These are phyloP conservation scores for Penicillium angulare DNA, from an alignment of 495 filamentous ascomycete genomes.

Conservation along the genomic window DNA sequence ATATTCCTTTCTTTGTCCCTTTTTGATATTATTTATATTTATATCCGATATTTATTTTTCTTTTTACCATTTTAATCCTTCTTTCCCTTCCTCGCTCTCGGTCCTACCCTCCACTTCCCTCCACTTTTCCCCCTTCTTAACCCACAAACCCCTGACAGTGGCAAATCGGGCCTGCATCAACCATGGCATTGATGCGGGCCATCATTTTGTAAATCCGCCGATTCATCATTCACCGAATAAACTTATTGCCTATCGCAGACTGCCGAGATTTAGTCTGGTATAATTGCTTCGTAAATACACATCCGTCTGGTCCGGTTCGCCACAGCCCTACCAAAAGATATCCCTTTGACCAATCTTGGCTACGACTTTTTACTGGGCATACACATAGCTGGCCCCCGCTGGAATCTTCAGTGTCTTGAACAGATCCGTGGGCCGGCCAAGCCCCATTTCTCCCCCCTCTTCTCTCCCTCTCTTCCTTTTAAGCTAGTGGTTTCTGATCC, in stretches of 20 bases:
- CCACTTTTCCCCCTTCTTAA: conserved; percentile 4
- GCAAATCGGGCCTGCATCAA: conserved; percentile 9
- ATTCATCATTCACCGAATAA: not conserved
- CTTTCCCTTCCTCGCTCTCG: not conserved
- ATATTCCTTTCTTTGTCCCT: conserved; percentile 2
- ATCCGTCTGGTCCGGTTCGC: not conserved
- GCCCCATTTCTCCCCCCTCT: not conserved
- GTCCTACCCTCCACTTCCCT: not conserved
- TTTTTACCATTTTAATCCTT: not conserved
- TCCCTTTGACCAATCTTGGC: too few relatives aligned
- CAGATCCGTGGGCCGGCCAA: not conserved
- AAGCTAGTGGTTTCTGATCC: not conserved
- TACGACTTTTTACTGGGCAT: too few relatives aligned
- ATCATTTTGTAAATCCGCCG: not conserved
- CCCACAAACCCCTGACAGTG: conserved; percentile 19
- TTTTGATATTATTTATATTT: conserved; percentile 4
- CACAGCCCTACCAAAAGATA: not conserved
- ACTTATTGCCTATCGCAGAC: not conserved
- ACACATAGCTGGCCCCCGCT: not conserved
- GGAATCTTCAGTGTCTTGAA: not conserved
- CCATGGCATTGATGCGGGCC: not conserved
- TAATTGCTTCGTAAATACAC: not conserved
- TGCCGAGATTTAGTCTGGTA: not conserved
- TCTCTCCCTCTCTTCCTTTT: too few relatives aligned
- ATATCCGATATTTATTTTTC: not conserved